phyloP scores from a whole-genome alignment of 2,329 filamentous ascomycete genomes.

The Alternaria ethzedia region DNA sequence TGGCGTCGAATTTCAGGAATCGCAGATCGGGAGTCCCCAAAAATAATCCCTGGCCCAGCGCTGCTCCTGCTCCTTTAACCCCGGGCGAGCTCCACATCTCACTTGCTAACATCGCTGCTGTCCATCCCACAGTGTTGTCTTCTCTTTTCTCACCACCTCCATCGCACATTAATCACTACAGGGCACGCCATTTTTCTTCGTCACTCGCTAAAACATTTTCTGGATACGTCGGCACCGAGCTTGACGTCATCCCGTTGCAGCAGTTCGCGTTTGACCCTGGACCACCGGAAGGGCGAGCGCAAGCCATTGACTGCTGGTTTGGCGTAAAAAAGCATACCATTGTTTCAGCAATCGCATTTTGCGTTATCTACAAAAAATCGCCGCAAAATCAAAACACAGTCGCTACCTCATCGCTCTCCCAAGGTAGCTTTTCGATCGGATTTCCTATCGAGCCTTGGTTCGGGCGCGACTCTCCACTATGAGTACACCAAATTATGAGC shows the following conservation, averaged over 20 bases:
- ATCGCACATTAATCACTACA: background rate
- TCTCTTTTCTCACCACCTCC: background rate
- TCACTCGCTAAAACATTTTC: constrained; percentile 5
- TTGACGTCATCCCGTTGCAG: constrained; percentile 14
- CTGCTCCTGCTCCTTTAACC: constrained; percentile 23
- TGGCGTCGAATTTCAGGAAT: constrained; percentile 18
- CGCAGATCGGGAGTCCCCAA: constrained; percentile 29
- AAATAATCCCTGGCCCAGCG: constrained; percentile 19
- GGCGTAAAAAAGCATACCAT: background rate
- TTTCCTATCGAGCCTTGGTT: background rate
- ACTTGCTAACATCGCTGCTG: constrained; percentile 9
- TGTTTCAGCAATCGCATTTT: background rate
- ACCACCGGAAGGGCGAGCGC: constrained; percentile 1
- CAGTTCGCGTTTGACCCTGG: background rate
- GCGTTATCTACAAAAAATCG: background rate
- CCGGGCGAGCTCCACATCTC: constrained; percentile 15
- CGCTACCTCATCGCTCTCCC: background rate
- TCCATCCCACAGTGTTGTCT: background rate
- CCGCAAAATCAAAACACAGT: background rate
- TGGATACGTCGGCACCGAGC: background rate
- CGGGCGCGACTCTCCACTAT: constrained; percentile 28
- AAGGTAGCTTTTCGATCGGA: background rate
- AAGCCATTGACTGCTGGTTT: constrained; percentile 6
- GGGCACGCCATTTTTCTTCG: background rate
- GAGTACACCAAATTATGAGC: constrained; percentile 45